Conservation (phyloP, 2,329 filamentous ascomycete species). For the Plectosphaerella cucumerina region DNA sequence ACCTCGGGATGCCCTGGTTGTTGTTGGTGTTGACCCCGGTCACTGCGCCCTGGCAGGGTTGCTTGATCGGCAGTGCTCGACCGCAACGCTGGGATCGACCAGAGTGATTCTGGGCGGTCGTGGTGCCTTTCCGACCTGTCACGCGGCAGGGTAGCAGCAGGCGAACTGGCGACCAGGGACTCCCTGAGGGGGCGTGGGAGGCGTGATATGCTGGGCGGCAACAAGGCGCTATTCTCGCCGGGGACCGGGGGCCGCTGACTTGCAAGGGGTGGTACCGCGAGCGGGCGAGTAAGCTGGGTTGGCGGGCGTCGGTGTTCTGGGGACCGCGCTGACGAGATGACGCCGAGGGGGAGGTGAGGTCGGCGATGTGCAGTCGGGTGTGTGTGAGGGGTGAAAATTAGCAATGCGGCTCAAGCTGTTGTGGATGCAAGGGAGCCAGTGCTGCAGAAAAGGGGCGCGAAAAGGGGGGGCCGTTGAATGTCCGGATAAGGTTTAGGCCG, state of each 20-base stretch:
- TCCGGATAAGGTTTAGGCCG: background rate
- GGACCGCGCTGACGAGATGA: too few species aligned
- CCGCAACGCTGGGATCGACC: slow-evolving; percentile 1
- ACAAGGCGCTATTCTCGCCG: background rate
- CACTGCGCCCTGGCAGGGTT: background rate
- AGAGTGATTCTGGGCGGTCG: background rate
- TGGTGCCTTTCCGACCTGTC: background rate
- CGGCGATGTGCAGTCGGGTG: too few species aligned
- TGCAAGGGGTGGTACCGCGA: background rate
- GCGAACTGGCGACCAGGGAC: too few species aligned
- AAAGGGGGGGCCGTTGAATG: background rate
- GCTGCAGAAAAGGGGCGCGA: background rate
- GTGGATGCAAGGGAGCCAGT: background rate
- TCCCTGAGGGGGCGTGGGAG: too few species aligned
- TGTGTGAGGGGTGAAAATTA: background rate
- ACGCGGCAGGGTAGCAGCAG: background rate
- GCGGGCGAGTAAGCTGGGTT: too few species aligned
- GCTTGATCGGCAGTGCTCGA: slow-evolving; percentile 3
- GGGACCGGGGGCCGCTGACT: background rate
- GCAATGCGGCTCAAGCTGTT: background rate
- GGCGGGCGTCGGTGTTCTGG: too few species aligned
- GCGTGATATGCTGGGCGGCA: background rate
- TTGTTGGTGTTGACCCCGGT: background rate
- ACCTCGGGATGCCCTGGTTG: too few species aligned
- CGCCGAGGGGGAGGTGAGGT: too few species aligned